Base-by-base conservation (phyloP, 352 stramenopile species). In the Pythium aquatile region DNA sequence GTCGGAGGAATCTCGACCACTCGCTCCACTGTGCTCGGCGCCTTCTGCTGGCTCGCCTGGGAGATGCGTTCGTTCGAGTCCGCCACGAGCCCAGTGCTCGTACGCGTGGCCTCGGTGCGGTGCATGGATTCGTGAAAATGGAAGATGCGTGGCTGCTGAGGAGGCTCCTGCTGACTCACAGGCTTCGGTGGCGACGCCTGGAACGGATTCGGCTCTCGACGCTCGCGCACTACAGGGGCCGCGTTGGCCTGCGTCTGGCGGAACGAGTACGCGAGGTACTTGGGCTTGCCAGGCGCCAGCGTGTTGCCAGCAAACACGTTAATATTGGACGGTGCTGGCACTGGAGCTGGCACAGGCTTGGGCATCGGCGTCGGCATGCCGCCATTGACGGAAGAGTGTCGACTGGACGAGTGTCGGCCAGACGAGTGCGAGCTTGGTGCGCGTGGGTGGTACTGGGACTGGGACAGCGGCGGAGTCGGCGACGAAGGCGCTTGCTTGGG, bases 231-330 rank as follows among this genome's bases (percentile, higher is more conserved):
- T 2, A 32, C 52, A 28, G 28, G 52, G n/a, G 30, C n/a, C 1
- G 47, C 20, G 46, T 52, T n/a, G 14, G 11, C 11, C n/a, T 44
- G 40, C n/a, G 5, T 58, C n/a, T 72, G 58, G 24, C 58, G 58
- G 57, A 69, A 66, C 5, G 66, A 69, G 55, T 69, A 69, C 44
- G 61, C 32, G 0, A 73, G 46, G 44, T 61, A 67, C 58, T 67
- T 69, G 20, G 61, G 52, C 30, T 57, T 56, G 8, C 61, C 58
- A 0, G 67, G 55, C 4, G 61, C 66, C 13, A 66, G 46, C 10
- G 66, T 54, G 54, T 73, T 73, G 17, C 66, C 57, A 14, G 30
- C 37, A 33, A 66, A 63, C 7, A 58, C 51, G 16, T 62, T 60
- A 0, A 62, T 35, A 30, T 62, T 71, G 2, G 55, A 51, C 24